Evolutionary conservation across 495 filamentous ascomycete species (phyloP).

Genomic region (Emericellopsis terricola): DNA sequence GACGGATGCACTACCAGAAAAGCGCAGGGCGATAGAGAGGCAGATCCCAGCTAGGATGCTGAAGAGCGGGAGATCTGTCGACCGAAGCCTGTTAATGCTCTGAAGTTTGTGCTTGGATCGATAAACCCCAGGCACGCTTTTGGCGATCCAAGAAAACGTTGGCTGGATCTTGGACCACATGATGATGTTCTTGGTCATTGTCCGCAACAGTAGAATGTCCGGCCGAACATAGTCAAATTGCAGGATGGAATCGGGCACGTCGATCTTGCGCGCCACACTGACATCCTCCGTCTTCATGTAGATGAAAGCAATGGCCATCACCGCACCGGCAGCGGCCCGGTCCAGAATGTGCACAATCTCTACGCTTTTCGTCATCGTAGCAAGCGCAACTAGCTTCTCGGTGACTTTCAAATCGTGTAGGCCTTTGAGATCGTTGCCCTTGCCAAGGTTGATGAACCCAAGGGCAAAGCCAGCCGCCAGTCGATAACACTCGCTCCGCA

Average conservation of each 20-base stretch:
- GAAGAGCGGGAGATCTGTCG: constrained; percentile 75
- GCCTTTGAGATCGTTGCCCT: constrained; percentile 72
- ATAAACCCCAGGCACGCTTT: constrained; percentile 53
- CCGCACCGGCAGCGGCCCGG: constrained; percentile 76
- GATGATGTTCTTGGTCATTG: constrained; percentile 79
- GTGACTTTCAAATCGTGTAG: constrained; percentile 88
- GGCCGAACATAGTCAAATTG: constrained; percentile 92
- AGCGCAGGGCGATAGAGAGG: constrained; percentile 67
- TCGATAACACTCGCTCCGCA: constrained; percentile 87
- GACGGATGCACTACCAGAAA: constrained; percentile 61
- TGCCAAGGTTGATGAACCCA: constrained; percentile 86
- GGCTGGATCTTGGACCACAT: constrained; percentile 75
- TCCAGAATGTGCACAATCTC: constrained; percentile 82
- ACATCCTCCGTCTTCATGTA: constrained; percentile 95
- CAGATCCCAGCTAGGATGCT: constrained; percentile 84
- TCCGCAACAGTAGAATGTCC: constrained; percentile 80
- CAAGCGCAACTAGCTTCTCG: constrained; percentile 68
- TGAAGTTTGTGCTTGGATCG: constrained; percentile 33
- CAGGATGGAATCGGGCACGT: constrained; percentile 72
- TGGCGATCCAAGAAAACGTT: constrained; percentile 51
- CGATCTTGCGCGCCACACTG: constrained; percentile 77
- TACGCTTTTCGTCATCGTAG: constrained; percentile 73
- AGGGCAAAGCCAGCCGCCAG: constrained; percentile 87
- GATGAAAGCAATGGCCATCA: constrained; percentile 77
- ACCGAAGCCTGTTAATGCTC: constrained; percentile 36